Evolutionary conservation across 148 eudicot genomes (phyloP).

Genomic region (Pouteria glomerata): DNA sequence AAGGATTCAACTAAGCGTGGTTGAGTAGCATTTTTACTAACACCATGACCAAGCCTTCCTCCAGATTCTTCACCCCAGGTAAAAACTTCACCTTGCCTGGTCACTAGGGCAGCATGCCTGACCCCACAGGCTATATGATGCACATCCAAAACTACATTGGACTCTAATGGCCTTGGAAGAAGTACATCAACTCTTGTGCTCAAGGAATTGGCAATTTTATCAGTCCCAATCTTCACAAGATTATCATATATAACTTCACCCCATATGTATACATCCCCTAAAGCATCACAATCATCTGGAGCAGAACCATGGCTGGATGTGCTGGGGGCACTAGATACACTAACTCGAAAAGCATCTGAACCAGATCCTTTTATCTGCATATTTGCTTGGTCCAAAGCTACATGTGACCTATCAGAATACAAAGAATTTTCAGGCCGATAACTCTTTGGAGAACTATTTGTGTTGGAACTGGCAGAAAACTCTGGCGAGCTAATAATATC

Average conservation of each 20-base stretch:
- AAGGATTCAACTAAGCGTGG: constrained; percentile 65
- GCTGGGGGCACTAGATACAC: constrained; percentile 89
- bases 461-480: constrained; percentile 37
- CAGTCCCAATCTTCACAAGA: constrained; percentile 36
- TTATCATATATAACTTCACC: constrained; percentile 72
- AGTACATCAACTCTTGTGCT: constrained; percentile 55
- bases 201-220: constrained; percentile 32
- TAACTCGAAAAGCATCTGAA: constrained; percentile 68
- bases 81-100: constrained; percentile 77
- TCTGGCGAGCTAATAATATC: constrained; percentile 62
- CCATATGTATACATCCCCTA: constrained; percentile 87
- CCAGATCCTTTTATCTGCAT: constrained; percentile 73
- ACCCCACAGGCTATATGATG: constrained; percentile 80
- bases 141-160: constrained; percentile 71
- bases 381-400: constrained; percentile 53
- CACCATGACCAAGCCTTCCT: constrained; percentile 86
- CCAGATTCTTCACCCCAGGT: constrained; percentile 93
- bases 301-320: constrained; percentile 85
- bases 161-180: constrained; percentile 69
- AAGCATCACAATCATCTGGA: constrained; percentile 75
- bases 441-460: constrained; percentile 48
- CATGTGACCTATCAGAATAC: constrained; percentile 55
- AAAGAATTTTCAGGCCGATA: constrained; percentile 34
- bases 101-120: constrained; percentile 69
- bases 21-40: constrained; percentile 57